A percentile compares a stretch with the other conserved stretches of the same genome.
These are phyloP conservation scores for Beauveria scarabaeidicola DNA, from an alignment of 2,329 filamentous ascomycete species.

Conservation along the genomic window DNA sequence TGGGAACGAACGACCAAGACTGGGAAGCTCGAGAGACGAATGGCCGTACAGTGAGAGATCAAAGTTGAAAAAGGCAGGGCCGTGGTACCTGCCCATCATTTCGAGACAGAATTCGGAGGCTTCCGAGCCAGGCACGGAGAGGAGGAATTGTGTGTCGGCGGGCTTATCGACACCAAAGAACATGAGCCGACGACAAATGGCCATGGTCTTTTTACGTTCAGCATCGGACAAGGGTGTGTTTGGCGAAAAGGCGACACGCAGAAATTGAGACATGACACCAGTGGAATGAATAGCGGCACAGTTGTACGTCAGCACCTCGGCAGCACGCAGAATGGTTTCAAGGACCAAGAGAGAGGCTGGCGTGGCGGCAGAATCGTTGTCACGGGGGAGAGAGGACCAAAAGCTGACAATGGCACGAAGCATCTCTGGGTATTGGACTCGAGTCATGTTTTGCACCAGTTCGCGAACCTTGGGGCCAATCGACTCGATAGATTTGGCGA, in stretches of 20 bases:
- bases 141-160: conserved; percentile 73
- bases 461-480: conserved; percentile 35
- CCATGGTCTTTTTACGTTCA: conserved; percentile 53
- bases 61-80: conserved; percentile 84
- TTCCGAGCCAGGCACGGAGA: conserved; percentile 42
- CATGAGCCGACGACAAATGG: conserved; percentile 62
- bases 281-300: conserved; percentile 63
- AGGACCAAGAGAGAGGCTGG: conserved; percentile 56
- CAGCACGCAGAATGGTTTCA: conserved; percentile 50
- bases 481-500: conserved; percentile 29
- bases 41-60: conserved; percentile 83
- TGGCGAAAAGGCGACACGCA: conserved; percentile 51
- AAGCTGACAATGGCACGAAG: conserved; percentile 53
- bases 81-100: conserved; percentile 64
- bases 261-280: conserved; percentile 58
- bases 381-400: conserved; percentile 53
- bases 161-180: conserved; percentile 68
- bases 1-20: conserved; percentile 77
- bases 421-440: conserved; percentile 54
- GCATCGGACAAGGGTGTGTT: conserved; percentile 41
- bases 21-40: conserved; percentile 81
- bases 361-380: conserved; percentile 34
- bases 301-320: conserved; percentile 58
- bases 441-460: conserved; percentile 41
- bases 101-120: conserved; percentile 63